A percentile compares a stretch with the other conserved stretches of the same genome.
These are phyloP conservation scores for Ceratocystis variospora DNA, from an alignment of 2,329 filamentous ascomycete species.

Conservation along the genomic window DNA sequence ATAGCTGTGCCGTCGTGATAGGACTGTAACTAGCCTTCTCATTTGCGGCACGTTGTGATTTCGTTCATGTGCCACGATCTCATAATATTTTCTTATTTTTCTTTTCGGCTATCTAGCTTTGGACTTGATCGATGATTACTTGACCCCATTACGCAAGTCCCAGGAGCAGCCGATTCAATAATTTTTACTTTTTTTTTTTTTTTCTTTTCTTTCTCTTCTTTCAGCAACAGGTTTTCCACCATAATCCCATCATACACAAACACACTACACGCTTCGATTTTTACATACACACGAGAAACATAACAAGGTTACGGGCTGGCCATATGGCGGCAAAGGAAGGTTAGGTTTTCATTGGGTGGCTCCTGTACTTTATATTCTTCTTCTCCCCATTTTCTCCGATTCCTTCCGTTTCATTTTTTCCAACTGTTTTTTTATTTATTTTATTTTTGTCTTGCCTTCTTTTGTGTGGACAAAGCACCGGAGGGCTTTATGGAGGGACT, in stretches of 20 bases:
- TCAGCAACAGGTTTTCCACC: neutral
- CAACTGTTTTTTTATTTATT: neutral
- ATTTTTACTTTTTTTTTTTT: slow-evolving; percentile 10
- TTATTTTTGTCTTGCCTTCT: slow-evolving; percentile 5
- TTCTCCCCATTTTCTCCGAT: neutral
- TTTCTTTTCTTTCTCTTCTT: slow-evolving; percentile 6
- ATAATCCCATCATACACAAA: neutral
- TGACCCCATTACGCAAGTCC: neutral
- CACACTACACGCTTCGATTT: neutral
- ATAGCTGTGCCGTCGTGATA: neutral
- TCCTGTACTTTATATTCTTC: slow-evolving; percentile 6
- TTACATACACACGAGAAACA: slow-evolving; percentile 5
- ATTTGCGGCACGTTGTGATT: neutral
- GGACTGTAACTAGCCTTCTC: slow-evolving; percentile 1
- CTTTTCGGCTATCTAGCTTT: neutral
- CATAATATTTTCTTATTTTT: neutral
- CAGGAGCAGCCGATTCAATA: neutral
- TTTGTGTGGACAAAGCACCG: neutral
- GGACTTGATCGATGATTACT: neutral
- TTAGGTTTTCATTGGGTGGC: slow-evolving; percentile 3
- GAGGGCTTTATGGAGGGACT: neutral
- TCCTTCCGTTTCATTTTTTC: neutral
- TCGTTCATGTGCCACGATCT: slow-evolving; percentile 1
- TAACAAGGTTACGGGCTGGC: neutral
- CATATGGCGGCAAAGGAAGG: neutral